Evolutionary conservation across 371 early-diverging fungal species (phyloP).

Genomic region (Sporodiniella umbellata): DNA sequence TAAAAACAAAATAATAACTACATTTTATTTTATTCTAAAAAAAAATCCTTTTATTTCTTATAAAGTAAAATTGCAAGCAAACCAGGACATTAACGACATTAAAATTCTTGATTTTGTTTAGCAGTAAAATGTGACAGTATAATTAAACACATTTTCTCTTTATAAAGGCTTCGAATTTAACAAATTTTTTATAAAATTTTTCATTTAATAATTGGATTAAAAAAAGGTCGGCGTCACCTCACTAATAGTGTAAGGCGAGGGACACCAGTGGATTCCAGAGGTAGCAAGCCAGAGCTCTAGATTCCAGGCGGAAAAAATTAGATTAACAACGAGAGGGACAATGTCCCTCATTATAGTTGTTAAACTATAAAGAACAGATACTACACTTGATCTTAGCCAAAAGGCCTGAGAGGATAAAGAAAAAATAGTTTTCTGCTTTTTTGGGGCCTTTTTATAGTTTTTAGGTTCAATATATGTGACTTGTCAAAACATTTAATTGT

Average conservation of each 20-base stretch:
- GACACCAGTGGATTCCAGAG: slow-evolving; percentile 32
- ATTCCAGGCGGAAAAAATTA: slow-evolving; percentile 51
- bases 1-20: too few relatives aligned
- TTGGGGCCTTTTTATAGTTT: slow-evolving; percentile 30
- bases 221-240: slow-evolving; percentile 34
- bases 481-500: too few relatives aligned
- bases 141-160: too few relatives aligned
- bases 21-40: too few relatives aligned
- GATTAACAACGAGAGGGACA: slow-evolving; percentile 49
- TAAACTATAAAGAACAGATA: slow-evolving; percentile 82
- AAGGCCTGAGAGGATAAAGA: slow-evolving; percentile 68
- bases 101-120: too few relatives aligned
- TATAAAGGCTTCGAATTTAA: not conserved
- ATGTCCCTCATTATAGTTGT: slow-evolving; percentile 61
- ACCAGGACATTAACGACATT: too few relatives aligned
- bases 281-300: slow-evolving; percentile 38
- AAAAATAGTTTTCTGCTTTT: slow-evolving; percentile 15
- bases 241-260: slow-evolving; percentile 41
- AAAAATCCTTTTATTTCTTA: too few relatives aligned
- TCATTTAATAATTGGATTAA: slow-evolving; percentile 5
- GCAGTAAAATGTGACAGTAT: too few relatives aligned
- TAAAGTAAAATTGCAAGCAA: too few relatives aligned
- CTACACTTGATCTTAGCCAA: slow-evolving; percentile 84
- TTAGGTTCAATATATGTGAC: too few relatives aligned
- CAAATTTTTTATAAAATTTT: slow-evolving; percentile 10